Evolutionary conservation across 352 stramenopile genomes (phyloP).

Genomic region (Pythium plurisporium): DNA sequence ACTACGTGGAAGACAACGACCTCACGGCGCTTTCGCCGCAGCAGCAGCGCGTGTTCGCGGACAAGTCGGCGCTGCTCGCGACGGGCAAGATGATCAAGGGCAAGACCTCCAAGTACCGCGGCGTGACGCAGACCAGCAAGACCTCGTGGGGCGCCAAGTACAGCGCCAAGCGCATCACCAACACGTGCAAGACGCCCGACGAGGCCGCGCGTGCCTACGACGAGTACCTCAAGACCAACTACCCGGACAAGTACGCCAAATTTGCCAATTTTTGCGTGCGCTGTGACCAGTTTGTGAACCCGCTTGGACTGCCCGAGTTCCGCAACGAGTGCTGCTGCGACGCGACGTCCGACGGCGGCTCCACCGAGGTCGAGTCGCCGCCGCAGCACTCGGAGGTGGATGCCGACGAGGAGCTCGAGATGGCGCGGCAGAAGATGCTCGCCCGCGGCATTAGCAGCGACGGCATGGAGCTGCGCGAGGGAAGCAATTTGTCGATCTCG

Average conservation of each 20-base stretch:
- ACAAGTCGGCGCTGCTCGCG: slow-evolving; percentile 6
- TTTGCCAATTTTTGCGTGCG: slow-evolving; percentile 86
- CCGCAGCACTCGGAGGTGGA: slow-evolving; percentile 37
- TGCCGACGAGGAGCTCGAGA: slow-evolving; percentile 31
- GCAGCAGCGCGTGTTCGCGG: slow-evolving; percentile 47
- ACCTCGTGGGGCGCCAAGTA: slow-evolving; percentile 87
- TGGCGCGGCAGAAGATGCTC: slow-evolving; percentile 32
- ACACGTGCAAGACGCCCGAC: slow-evolving; percentile 85
- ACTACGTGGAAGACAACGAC: slow-evolving; percentile 39
- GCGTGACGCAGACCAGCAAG: slow-evolving; percentile 84
- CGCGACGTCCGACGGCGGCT: slow-evolving; percentile 11
- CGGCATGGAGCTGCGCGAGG: slow-evolving; percentile 30
- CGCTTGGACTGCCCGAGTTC: slow-evolving; percentile 64
- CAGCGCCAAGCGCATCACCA: slow-evolving; percentile 84
- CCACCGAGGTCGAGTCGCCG: slow-evolving; percentile 22
- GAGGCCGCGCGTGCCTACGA: slow-evolving; percentile 81
- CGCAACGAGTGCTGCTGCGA: slow-evolving; percentile 70
- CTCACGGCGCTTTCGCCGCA: slow-evolving; percentile 41
- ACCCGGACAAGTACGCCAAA: slow-evolving; percentile 80
- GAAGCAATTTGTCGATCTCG: slow-evolving; percentile 60
- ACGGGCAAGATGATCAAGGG: slow-evolving; percentile 74
- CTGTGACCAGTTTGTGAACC: slow-evolving; percentile 80
- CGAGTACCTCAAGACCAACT: slow-evolving; percentile 75
- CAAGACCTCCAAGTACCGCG: slow-evolving; percentile 87
- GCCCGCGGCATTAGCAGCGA: slow-evolving; percentile 11